A percentile compares a stretch with the other conserved stretches of the same genome.
phyloP scores from a whole-genome alignment of 306 rosid species.

The Malus sieversii region DNA sequence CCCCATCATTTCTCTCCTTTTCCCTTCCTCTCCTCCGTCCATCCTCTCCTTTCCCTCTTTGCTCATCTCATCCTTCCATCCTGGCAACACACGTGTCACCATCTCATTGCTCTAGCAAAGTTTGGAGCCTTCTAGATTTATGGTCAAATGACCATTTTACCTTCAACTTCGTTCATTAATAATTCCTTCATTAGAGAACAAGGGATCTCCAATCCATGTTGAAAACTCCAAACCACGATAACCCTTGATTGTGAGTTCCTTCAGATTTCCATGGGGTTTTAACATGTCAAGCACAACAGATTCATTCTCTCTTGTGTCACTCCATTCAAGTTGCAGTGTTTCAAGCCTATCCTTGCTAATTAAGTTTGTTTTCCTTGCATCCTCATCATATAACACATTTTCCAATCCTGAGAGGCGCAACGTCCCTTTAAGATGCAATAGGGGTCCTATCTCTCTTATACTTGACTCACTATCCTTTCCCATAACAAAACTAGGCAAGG shows the following conservation, averaged over 20 bases:
- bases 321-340: constrained; percentile 9
- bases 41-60: too few species aligned
- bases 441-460: neutral
- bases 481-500: constrained; percentile 1
- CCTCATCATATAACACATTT: neutral
- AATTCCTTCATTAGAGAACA: neutral
- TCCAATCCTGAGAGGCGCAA: constrained; percentile 8
- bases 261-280: constrained; percentile 13
- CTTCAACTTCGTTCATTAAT: too few species aligned
- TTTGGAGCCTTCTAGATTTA: too few species aligned
- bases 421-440: neutral
- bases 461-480: neutral
- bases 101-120: too few species aligned
- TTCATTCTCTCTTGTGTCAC: neutral
- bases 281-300: neutral
- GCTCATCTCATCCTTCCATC: too few species aligned
- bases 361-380: constrained; percentile 7
- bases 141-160: too few species aligned
- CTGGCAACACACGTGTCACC: too few species aligned
- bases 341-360: neutral
- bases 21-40: too few species aligned
- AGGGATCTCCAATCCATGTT: constrained; percentile 6
- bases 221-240: constrained; percentile 12
- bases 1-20: too few species aligned
- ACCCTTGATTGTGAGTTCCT: neutral